A percentile compares a stretch with the other conserved stretches of the same genome.
Conservation (phyloP, 2,329 filamentous ascomycete genomes). For the Colletotrichum acutatum region DNA sequence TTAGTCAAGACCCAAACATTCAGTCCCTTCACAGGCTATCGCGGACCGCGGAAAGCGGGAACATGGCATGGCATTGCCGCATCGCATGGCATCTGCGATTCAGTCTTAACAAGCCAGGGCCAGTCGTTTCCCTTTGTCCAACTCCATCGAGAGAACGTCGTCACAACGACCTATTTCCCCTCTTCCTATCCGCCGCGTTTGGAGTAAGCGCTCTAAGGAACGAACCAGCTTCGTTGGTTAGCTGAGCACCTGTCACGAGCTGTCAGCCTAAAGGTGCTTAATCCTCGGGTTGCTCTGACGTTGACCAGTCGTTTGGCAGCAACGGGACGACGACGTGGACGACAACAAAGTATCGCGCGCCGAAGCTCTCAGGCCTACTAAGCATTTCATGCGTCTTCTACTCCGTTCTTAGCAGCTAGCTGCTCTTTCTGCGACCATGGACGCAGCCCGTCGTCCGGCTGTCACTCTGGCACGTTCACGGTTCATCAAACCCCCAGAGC, state of each 20-base stretch:
- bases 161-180: conserved; percentile 17
- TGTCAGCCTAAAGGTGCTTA: conserved; percentile 9
- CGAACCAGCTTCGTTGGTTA: conserved; percentile 13
- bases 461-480: conserved; percentile 26
- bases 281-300: conserved; percentile 17
- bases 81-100: conserved; percentile 5
- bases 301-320: conserved; percentile 25
- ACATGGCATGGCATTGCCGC: neutral
- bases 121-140: conserved; percentile 33
- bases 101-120: conserved; percentile 9
- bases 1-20: neutral
- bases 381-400: neutral
- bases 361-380: conserved; percentile 5
- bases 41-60: conserved; percentile 9
- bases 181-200: conserved; percentile 11
- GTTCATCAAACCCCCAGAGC: neutral
- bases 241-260: conserved; percentile 21
- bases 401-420: neutral
- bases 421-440: conserved; percentile 20
- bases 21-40: neutral
- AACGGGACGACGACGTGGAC: conserved; percentile 18
- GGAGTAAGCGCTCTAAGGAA: conserved; percentile 26
- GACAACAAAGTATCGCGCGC: conserved; percentile 9
- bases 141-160: conserved; percentile 10
- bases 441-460: conserved; percentile 26